These are phyloP conservation scores for Acanthamoeba triangularis DNA, from an alignment of 208 protist genomes.

Conservation along the genomic window DNA sequence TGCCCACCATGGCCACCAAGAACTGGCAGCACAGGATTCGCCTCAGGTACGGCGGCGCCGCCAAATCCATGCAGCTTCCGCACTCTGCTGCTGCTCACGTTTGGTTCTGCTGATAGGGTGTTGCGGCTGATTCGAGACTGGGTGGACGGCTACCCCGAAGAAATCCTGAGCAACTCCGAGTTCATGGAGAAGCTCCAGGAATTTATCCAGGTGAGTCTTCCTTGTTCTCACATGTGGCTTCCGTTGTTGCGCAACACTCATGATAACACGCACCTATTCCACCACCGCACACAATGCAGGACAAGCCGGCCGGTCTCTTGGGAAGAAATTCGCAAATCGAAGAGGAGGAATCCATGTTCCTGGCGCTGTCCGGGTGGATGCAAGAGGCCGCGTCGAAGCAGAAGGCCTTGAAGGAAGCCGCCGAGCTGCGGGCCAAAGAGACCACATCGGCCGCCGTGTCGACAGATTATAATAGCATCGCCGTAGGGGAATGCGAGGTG, in stretches of 20 bases:
- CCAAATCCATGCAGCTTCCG: background rate
- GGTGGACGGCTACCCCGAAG: background rate
- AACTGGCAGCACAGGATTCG: conserved; percentile 26
- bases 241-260: background rate
- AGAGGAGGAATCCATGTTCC: background rate
- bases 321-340: background rate
- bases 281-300: background rate
- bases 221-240: background rate
- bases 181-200: conserved; percentile 2
- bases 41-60: background rate
- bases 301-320: background rate
- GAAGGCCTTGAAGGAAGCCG: background rate
- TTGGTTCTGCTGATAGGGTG: background rate
- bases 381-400: background rate
- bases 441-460: background rate
- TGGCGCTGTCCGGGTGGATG: background rate
- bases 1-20: conserved; percentile 28
- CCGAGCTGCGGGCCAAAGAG: background rate
- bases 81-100: no score
- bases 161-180: background rate
- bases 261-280: no score
- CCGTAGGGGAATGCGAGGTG: background rate
- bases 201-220: background rate
- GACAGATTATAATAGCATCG: no score
- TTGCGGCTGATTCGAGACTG: conserved; percentile 1